Conservation (phyloP, 2,329 filamentous ascomycete species). For the Colletotrichum coccodes region DNA sequence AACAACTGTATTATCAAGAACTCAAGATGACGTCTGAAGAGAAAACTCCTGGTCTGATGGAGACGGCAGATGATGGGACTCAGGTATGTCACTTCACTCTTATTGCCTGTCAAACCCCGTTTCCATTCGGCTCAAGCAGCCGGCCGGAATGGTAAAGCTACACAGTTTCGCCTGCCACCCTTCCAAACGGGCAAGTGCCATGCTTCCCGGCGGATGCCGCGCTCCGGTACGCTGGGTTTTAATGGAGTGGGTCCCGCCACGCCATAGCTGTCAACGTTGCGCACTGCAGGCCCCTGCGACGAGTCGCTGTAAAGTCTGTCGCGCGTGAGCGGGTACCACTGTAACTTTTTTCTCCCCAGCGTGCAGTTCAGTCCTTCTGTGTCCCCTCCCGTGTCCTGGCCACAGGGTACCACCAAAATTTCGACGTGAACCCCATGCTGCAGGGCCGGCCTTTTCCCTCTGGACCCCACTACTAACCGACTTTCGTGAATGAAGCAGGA, state of each 20-base stretch:
- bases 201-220: slow-evolving; percentile 1
- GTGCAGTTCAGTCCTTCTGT: background rate
- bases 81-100: background rate
- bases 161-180: background rate
- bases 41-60: background rate
- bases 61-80: background rate
- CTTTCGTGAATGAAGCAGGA: slow-evolving; percentile 28
- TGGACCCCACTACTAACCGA: slow-evolving; percentile 32
- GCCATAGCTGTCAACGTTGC: background rate
- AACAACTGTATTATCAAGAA: background rate
- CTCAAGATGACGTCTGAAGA: background rate
- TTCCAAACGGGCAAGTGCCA: slow-evolving; percentile 5
- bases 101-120: background rate
- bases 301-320: slow-evolving; percentile 7
- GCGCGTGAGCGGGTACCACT: slow-evolving; percentile 14
- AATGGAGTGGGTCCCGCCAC: slow-evolving; percentile 24
- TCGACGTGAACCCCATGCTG: background rate
- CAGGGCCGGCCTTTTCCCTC: slow-evolving; percentile 15
- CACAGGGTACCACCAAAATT: slow-evolving; percentile 5
- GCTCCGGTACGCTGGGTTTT: slow-evolving; percentile 19
- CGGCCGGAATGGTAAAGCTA: background rate
- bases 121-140: background rate
- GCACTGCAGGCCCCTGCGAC: background rate
- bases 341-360: background rate
- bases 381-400: background rate